Base-by-base conservation (phyloP, 345 rosid genomes). In the Ailanthus altissimus region DNA sequence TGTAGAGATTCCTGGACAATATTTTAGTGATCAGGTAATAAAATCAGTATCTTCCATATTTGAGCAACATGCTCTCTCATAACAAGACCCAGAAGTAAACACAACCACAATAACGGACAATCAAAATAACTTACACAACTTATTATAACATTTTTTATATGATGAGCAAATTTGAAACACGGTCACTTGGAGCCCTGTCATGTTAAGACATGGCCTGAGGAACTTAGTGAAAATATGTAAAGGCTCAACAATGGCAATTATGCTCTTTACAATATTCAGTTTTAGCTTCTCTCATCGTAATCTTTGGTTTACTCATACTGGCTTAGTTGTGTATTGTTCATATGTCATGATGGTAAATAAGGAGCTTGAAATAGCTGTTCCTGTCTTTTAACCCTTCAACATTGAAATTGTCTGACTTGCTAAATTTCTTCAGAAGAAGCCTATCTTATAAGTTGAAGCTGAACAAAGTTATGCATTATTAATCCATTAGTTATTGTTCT, bases 1-100 rank as follows among this genome's bases (percentile, higher is more conserved):
- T 77, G 97, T 97, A 67, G 99, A 97, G 89, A 93, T 97, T 83
- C 99, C 99, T 50, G 99, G 99, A 68, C 99, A 97, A 81, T 97
- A 97, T 88, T 97, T 96, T 76, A 75, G 85, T 73, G 97, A 97
- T 80, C 99, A 93, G 99, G 99, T 96, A 56, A 59, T 61, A 7
- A 42, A 46, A 18, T 46, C 12, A 1, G 14, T 56, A 8, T 38
- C 51, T 78, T 23, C 68, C 68, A 38, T 20, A 8, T 38, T 20
- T 63, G 67, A 32, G 2, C 38, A 32, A 32, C 38, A 32, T 32
- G 42, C 25, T 38, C 25, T 10, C 67, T 18, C 1, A 8, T 5
- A 38, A 38, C 13, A 63, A 18, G 10, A 9, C 13, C 67, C 11
- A 56, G 5, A 11, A 63, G 46, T 62, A 62, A 61, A 62, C 10